Evolutionary conservation across 2,329 filamentous ascomycete genomes (phyloP), one percentile per base, ranked within the genome.

Genomic region (Lecanicillium sp.): DNA sequence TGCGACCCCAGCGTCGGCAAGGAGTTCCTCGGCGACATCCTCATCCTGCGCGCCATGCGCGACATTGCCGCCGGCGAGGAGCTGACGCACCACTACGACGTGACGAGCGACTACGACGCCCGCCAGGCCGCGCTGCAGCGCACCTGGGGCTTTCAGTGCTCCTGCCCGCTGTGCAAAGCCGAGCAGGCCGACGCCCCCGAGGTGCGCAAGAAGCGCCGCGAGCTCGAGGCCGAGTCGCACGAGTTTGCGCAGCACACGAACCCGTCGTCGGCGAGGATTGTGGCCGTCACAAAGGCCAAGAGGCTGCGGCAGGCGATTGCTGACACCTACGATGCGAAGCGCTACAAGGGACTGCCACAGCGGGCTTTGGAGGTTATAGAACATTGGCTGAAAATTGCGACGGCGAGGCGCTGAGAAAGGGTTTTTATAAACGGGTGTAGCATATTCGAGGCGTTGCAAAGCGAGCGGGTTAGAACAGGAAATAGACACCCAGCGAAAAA

Each of bases 141-240:
- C 2, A 58, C 54, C 0, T 67, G 62, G 61, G 56, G 58, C 0
- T 67, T 67, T 25, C 44, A 53, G 10, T 67, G 64, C 33, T 19
- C 33, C 0, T 67, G 64, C 33, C 29, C 31, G 5, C 51, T 67
- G 1, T 67, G 64, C 34, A 36, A 28, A 0, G 55, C 49, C 1
- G 61, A 66, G 17, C 45, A 45, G 25, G 31, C 30, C 1, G 56
- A 58, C 14, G 33, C 31, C 2, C 38, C 44, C 0, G 37, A 22
- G 4, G 6, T 51, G 27, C 31, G 53, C 4, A 44, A 42, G 29
- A 45, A 29, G 39, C 47, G 58, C 2, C 37, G 33, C 0, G 41
- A 48, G 25, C 37, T 53, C 2, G 44, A 46, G 2, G 44, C 44
- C 0, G 53, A 55, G 12, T 51, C 44, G 3, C 40, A 46, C 10